Conservation (phyloP, 768 basidiomycete genomes). For the Suillus ampliporus region DNA sequence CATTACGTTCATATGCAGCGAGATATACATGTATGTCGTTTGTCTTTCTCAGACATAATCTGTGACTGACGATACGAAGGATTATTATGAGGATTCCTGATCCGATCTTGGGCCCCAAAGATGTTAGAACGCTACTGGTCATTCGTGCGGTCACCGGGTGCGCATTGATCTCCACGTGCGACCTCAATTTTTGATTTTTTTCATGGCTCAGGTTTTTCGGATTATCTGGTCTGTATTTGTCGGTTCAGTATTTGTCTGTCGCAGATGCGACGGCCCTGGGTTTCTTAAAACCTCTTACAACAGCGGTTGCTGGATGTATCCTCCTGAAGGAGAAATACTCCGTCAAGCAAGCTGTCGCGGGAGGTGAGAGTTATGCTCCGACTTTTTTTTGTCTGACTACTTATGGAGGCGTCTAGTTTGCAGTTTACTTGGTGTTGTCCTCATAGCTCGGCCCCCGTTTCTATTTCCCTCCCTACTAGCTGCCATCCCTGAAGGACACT, state of each 20-base stretch:
- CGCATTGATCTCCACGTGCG: slow-evolving; percentile 16
- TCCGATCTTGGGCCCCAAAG: slow-evolving; percentile 72
- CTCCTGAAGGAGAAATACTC: slow-evolving; percentile 66
- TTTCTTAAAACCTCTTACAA: slow-evolving; percentile 73
- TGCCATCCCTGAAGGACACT: slow-evolving; percentile 10
- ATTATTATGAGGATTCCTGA: slow-evolving; percentile 50
- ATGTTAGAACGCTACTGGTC: slow-evolving; percentile 60
- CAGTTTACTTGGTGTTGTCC: slow-evolving; percentile 75
- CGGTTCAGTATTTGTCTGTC: slow-evolving; percentile 74
- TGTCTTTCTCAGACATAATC: slow-evolving; percentile 2
- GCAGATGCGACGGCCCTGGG: slow-evolving; percentile 80
- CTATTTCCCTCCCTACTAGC: slow-evolving; percentile 58
- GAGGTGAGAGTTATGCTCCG: slow-evolving; percentile 42
- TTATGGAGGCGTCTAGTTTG: slow-evolving; percentile 44
- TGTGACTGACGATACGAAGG: slow-evolving; percentile 29
- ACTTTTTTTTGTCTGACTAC: neutral
- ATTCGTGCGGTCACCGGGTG: slow-evolving; percentile 70
- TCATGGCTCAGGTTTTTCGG: slow-evolving; percentile 64
- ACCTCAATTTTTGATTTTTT: neutral
- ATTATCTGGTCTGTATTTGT: slow-evolving; percentile 68
- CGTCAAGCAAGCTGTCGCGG: slow-evolving; percentile 58
- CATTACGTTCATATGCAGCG: slow-evolving; percentile 57
- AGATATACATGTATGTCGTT: slow-evolving; percentile 54
- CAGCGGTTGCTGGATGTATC: slow-evolving; percentile 63
- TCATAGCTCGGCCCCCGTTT: slow-evolving; percentile 80